These are phyloP conservation scores for Cordyceps cateniannulata DNA, from an alignment of 2,329 filamentous ascomycete genomes.

Conservation along the genomic window DNA sequence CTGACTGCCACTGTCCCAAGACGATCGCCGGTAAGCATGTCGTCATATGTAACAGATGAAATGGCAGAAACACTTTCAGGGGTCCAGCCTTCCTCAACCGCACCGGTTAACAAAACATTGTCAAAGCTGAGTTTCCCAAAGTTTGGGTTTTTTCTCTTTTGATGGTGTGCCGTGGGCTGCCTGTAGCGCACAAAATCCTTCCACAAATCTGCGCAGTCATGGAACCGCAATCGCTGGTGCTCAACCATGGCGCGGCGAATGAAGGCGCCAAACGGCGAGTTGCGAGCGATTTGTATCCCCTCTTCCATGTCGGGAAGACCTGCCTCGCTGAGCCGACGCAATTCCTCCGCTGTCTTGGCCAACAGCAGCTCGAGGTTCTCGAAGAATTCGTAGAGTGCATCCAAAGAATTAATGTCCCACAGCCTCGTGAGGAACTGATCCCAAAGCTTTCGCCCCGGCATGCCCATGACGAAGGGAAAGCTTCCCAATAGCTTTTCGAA, in stretches of 20 bases:
- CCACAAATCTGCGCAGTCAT: conserved; percentile 75
- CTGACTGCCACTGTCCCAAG: conserved; percentile 49
- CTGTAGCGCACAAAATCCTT: conserved; percentile 75
- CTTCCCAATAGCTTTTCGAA: conserved; percentile 53
- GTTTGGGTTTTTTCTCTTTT: conserved; percentile 56
- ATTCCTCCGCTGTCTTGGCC: conserved; percentile 55
- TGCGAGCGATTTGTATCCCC: conserved; percentile 58
- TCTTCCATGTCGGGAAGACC: conserved; percentile 31
- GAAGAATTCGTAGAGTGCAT: conserved; percentile 76
- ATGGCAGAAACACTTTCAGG: conserved; percentile 37
- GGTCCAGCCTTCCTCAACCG: conserved; percentile 46
- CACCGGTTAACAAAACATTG: conserved; percentile 43
- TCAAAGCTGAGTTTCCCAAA: conserved; percentile 54
- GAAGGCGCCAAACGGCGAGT: conserved; percentile 76
- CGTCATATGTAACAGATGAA: conserved; percentile 44
- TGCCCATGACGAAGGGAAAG: conserved; percentile 44
- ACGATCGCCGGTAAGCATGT: conserved; percentile 40
- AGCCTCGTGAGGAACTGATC: conserved; percentile 75
- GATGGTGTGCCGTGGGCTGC: conserved; percentile 61
- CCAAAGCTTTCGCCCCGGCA: conserved; percentile 79
- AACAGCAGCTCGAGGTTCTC: conserved; percentile 51
- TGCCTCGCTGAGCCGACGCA: conserved; percentile 45
- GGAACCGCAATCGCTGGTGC: conserved; percentile 72
- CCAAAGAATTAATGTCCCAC: conserved; percentile 77
- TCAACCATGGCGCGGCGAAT: conserved; percentile 72